A percentile compares a stretch with the other conserved stretches of the same genome.
Conservation (phyloP, 345 rosid genomes). For the Rubroshorea leprosula region DNA sequence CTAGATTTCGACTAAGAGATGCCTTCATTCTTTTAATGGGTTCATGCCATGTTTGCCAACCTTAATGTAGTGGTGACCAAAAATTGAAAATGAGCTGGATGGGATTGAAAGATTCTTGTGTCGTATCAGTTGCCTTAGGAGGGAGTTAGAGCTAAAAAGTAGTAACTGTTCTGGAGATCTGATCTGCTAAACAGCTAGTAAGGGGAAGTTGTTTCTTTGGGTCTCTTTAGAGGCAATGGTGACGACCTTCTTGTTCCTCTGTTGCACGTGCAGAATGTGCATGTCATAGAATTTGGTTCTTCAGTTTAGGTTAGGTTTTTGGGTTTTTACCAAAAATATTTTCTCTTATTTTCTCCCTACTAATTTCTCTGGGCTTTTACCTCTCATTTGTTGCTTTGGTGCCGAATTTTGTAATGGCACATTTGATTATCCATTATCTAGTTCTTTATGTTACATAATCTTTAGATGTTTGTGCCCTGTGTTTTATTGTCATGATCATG, state of each 20-base stretch:
- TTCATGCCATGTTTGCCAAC: no score
- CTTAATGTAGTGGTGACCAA: constrained; percentile 18
- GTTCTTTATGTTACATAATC: constrained; percentile 3
- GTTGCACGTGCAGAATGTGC: constrained; percentile 11
- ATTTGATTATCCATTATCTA: constrained; percentile 15
- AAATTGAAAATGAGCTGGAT: constrained; percentile 10
- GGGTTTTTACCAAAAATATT: background rate
- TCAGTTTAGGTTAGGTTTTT: constrained; percentile 28
- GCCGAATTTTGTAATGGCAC: constrained; percentile 29
- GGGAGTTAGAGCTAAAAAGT: no score
- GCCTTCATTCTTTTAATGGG: no score
- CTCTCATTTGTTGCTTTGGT: constrained; percentile 7
- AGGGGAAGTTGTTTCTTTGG: constrained; percentile 13
- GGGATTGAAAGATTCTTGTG: constrained; percentile 4
- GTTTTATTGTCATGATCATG: no score
- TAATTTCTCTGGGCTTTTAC: background rate
- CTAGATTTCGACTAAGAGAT: constrained; percentile 47
- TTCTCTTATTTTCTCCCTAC: background rate
- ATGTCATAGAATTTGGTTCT: no score
- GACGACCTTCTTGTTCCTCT: constrained; percentile 2
- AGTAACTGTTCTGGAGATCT: constrained; percentile 11
- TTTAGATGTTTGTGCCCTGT: no score
- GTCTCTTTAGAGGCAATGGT: constrained; percentile 9
- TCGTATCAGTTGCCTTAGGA: background rate
- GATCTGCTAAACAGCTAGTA: constrained; percentile 3